Percentiles rank a stretch among this genome's conserved stretches.
These are phyloP conservation scores for Kwoniella pini DNA, from an alignment of 768 basidiomycete genomes.

Conservation along the genomic window DNA sequence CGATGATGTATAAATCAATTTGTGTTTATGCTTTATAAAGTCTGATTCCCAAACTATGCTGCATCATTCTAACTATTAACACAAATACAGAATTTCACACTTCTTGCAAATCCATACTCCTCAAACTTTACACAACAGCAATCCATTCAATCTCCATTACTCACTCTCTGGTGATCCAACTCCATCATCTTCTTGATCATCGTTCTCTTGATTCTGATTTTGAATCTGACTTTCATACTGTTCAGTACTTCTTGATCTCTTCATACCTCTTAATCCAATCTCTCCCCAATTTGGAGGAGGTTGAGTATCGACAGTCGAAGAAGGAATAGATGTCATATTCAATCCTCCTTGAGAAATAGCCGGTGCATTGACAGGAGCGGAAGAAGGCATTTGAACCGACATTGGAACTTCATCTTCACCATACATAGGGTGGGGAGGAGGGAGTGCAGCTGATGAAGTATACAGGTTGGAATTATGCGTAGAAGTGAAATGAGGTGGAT, in stretches of 20 bases:
- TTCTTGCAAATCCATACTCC: too few species aligned
- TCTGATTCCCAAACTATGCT: too few species aligned
- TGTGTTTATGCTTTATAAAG: too few species aligned
- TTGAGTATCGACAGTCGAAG: neutral
- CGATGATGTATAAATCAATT: too few species aligned
- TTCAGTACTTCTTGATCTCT: constrained; percentile 14
- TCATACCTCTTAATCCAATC: constrained; percentile 3
- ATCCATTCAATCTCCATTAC: too few species aligned
- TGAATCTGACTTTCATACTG: neutral
- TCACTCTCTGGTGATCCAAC: constrained; percentile 17
- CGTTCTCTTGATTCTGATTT: neutral
- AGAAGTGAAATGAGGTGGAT: constrained; percentile 10
- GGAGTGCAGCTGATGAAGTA: constrained; percentile 8
- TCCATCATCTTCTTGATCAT: neutral
- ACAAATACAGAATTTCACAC: too few species aligned
- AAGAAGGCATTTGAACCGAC: constrained; percentile 36
- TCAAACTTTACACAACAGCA: too few species aligned
- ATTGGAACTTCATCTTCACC: constrained; percentile 48
- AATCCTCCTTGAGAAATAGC: neutral
- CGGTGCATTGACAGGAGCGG: too few species aligned
- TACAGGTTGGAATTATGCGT: constrained; percentile 3
- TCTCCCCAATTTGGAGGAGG: neutral
- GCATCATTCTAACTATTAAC: too few species aligned
- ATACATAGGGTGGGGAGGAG: constrained; percentile 36
- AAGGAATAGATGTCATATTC: neutral